Conservation (phyloP, 139 green algal genomes). For the Nannochloris sp. region DNA sequence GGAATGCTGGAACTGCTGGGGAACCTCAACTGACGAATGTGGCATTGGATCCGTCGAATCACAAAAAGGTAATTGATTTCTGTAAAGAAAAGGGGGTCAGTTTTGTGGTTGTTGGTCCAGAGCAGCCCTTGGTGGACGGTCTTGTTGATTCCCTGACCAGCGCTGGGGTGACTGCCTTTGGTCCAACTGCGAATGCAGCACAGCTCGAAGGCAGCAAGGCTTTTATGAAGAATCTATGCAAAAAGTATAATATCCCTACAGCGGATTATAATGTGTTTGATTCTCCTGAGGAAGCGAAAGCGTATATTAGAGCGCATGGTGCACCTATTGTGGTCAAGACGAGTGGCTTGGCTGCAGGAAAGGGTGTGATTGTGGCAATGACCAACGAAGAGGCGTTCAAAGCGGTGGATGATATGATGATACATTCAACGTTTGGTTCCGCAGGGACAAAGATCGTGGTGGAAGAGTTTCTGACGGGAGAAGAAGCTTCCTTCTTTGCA, state of each 20-base stretch:
- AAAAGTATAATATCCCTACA: conserved; percentile 91
- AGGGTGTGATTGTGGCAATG: conserved; percentile 84
- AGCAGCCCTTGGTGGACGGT: conserved; percentile 90
- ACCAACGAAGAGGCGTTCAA: conserved; percentile 63
- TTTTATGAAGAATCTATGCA: conserved; percentile 92
- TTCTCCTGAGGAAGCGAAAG: conserved; percentile 53
- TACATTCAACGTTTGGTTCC: conserved; percentile 60
- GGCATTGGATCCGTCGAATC: conserved; percentile 36
- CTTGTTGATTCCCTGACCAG: conserved; percentile 66
- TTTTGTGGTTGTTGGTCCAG: conserved; percentile 83
- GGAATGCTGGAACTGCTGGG: conserved; percentile 69
- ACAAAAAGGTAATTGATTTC: conserved; percentile 61
- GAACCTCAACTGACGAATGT: conserved; percentile 51
- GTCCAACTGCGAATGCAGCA: conserved; percentile 70
- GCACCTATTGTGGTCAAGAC: conserved; percentile 96
- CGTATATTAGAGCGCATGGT: conserved; percentile 60
- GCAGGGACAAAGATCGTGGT: conserved; percentile 76
- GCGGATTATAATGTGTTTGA: conserved; percentile 77
- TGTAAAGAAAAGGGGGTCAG: conserved; percentile 59
- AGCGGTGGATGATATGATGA: conserved; percentile 86
- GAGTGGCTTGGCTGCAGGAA: conserved; percentile 85
- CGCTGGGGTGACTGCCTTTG: conserved; percentile 76
- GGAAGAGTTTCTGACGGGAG: conserved; percentile 91
- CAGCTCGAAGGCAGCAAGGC: conserved; percentile 90
- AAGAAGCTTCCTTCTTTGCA: conserved; percentile 96